Base-by-base conservation (phyloP, 1,139 yeast genomes). In the Debaryomyces fabryi region DNA sequence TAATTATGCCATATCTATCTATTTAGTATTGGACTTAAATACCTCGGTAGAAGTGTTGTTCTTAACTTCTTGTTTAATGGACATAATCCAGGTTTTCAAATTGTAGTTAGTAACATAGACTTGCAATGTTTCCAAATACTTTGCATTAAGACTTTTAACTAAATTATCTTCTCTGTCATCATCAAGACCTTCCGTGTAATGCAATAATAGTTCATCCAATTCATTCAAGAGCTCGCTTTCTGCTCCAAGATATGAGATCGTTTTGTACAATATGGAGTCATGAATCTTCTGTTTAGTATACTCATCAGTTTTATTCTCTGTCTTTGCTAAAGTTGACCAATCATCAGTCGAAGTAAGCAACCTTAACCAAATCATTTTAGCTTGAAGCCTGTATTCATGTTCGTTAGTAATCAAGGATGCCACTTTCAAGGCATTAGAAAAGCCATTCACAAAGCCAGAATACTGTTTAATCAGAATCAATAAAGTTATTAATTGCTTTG, bases 311-410 rank as follows among this genome's bases (percentile, higher is more conserved):
- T 73, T 68, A 46, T 69, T 69, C 27, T 68, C 65, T 9, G 76
- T 71, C 27, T 71, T 65, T n/a, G 70, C 64, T 20, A 82, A 60
- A 12, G 62, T 59, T 6, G 61, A 51, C 88, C 90, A 85, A 55
- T 83, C 80, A 54, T 83, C 86, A 1, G 79, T 74, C n/a, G 82
- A 58, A 1, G 69, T 57, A 8, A 87, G 67, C 42, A 86, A 72
- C 50, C 93, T 72, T 57, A 83, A 71, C 93, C 95, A 87, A 2
- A 86, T 68, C 13, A 76, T 59, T 41, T 59, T 58, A n/a, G 64
- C 51, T 39, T 61, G 62, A 27, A 57, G 54, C 39, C 58, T 59
- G 49, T 58, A 65, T 8, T 54, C 37, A 6, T 53, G 46, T 39
- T 68, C 71, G 50, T 68, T 67, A 1, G 59, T 56, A 6, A 69